Conservation (phyloP, 345 rosid genomes). For the Brassica nigra region DNA sequence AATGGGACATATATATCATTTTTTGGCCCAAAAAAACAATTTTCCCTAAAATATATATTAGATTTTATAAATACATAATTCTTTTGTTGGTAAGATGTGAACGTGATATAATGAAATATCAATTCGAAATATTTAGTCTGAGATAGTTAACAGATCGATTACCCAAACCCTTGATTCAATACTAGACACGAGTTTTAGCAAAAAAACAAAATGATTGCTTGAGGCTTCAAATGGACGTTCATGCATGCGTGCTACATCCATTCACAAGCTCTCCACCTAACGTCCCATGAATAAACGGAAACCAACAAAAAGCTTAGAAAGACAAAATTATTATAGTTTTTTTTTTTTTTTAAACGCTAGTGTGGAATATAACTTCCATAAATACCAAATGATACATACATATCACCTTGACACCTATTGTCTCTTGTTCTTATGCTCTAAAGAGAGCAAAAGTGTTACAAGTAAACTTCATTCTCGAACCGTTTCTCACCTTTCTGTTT, state of each 20-base stretch:
- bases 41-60: neutral
- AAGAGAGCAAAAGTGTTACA: conserved; percentile 41
- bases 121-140: neutral
- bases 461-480: conserved; percentile 48
- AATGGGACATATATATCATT: too few relatives aligned
- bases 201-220: conserved; percentile 33
- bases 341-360: conserved; percentile 2
- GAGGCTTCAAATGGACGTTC: conserved; percentile 34
- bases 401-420: conserved; percentile 11
- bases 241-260: conserved; percentile 42
- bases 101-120: neutral
- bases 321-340: neutral
- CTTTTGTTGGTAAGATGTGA: neutral
- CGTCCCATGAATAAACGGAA: conserved; percentile 35
- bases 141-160: neutral
- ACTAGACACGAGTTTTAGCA: conserved; percentile 31
- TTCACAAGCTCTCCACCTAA: conserved; percentile 42
- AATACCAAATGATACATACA: conserved; percentile 30
- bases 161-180: conserved; percentile 7
- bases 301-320: conserved; percentile 6
- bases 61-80: neutral
- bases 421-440: conserved; percentile 42
- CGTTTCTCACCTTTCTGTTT: conserved; percentile 53
- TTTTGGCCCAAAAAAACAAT: too few relatives aligned
- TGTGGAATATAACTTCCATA: conserved; percentile 15